Evolutionary conservation across 177 flowering plant species (phyloP).

Genomic region (Vitis hybrid): DNA sequence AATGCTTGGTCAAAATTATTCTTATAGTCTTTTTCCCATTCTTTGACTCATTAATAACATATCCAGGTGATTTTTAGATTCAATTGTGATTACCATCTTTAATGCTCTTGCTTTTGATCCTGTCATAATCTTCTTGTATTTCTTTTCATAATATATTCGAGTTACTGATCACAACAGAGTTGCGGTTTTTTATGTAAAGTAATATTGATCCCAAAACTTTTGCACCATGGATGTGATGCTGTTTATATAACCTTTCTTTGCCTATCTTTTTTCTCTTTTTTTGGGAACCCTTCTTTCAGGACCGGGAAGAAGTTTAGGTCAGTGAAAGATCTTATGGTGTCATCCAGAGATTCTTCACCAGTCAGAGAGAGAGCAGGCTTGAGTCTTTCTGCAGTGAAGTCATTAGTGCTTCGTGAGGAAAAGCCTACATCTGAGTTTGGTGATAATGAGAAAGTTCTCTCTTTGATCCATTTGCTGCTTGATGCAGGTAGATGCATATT

Average conservation of each 20-base stretch:
- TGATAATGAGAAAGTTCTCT: constrained; percentile 52
- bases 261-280: neutral
- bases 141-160: neutral
- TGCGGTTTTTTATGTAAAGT: neutral
- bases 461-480: constrained; percentile 50
- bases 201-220: neutral
- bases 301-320: constrained; percentile 60
- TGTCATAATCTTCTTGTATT: too few relatives aligned
- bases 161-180: neutral
- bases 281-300: constrained; percentile 33
- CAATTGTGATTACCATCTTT: neutral
- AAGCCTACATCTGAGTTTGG: constrained; percentile 46
- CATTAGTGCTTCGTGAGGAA: constrained; percentile 79
- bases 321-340: constrained; percentile 64
- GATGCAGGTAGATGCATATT: constrained; percentile 58
- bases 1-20: too few relatives aligned
- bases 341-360: constrained; percentile 76
- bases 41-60: too few relatives aligned
- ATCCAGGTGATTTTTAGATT: neutral
- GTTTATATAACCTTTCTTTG: constrained; percentile 1
- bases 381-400: constrained; percentile 83
- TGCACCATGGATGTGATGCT: neutral
- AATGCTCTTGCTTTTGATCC: too few relatives aligned
- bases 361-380: constrained; percentile 69
- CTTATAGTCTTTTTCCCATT: too few relatives aligned